Percentiles rank a stretch among this genome's conserved stretches.
These are phyloP conservation scores for Heterobasidion parviporum DNA, from an alignment of 1,284 basidiomycete species.

Conservation along the genomic window DNA sequence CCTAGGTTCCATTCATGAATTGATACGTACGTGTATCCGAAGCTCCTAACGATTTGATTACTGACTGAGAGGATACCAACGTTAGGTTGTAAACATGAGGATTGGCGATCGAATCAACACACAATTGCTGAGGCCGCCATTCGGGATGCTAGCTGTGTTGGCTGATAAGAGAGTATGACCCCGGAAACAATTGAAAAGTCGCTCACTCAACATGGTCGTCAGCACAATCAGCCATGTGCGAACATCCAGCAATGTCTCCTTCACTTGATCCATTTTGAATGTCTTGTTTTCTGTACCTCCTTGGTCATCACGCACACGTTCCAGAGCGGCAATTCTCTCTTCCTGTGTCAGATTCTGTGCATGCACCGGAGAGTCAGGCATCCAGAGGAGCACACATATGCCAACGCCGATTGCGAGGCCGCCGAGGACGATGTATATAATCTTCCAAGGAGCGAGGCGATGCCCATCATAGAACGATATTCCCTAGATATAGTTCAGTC, in stretches of 20 bases:
- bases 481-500: slow-evolving; percentile 26
- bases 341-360: slow-evolving; percentile 48
- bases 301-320: slow-evolving; percentile 62
- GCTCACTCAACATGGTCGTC: slow-evolving; percentile 48
- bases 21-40: slow-evolving; percentile 52
- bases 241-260: slow-evolving; percentile 51
- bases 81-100: neutral
- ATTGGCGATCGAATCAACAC: slow-evolving; percentile 14
- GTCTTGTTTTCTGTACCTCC: slow-evolving; percentile 55
- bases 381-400: slow-evolving; percentile 45
- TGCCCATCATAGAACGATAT: slow-evolving; percentile 48
- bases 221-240: slow-evolving; percentile 58
- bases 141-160: slow-evolving; percentile 48
- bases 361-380: slow-evolving; percentile 61
- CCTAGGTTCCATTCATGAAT: neutral
- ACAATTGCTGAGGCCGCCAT: slow-evolving; percentile 61
- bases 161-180: neutral
- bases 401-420: slow-evolving; percentile 55
- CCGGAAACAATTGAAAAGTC: neutral
- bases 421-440: slow-evolving; percentile 56
- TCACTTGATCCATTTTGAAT: slow-evolving; percentile 51
- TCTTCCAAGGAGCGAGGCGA: slow-evolving; percentile 45
- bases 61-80: slow-evolving; percentile 31
- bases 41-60: slow-evolving; percentile 53
- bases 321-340: slow-evolving; percentile 55